Evolutionary conservation across 495 filamentous ascomycete species (phyloP), one percentile per base, ranked within the genome.

Genomic region (Penicillium odoratum): DNA sequence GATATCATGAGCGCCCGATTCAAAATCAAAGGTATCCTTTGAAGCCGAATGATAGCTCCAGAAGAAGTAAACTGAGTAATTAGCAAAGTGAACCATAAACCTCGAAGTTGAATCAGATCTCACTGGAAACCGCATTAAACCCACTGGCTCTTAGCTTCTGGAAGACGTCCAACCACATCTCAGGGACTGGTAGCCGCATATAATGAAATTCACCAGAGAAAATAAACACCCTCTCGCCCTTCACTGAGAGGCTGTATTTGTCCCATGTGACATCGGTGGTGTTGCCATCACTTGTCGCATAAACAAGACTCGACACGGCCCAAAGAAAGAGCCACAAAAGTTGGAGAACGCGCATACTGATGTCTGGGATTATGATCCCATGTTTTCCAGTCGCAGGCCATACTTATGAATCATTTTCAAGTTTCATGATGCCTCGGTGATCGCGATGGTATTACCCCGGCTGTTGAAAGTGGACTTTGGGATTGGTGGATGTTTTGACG

Each of bases 161-260:
- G 10, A 86, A 76, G n/a, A 86, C 68, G 66, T 87, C 84, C 5
- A 78, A 65, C 83, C 84, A 87, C 13, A 87, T 58, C 33, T 81
- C 80, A 0, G 83, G 85, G 4, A 83, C 81, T 0, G 83, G 83
- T 9, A 83, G 69, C 45, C 83, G 74, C 69, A 74, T 73, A 52
- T 83, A 85, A 57, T 86, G 82, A 21, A 86, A 80, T 65, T 87
- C 83, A 13, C 81, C 84, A 0, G 83, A 75, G 63, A 80, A 84
- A 46, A 86, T 66, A 52, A 80, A 84, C 8, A 86, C 60, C 18
- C 85, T 65, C 58, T 83, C 72, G 8, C 82, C 83, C 26, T 83
- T 82, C 34, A 86, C 68, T 7, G 72, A 76, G 48, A 85, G 74
- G 69, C 83, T 85, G 59, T 84, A 84, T 28, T 82, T 64, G 48